Evolutionary conservation across 768 basidiomycete genomes (phyloP), one percentile per base, ranked within the genome.

Genomic region (Agrocybe praecox): DNA sequence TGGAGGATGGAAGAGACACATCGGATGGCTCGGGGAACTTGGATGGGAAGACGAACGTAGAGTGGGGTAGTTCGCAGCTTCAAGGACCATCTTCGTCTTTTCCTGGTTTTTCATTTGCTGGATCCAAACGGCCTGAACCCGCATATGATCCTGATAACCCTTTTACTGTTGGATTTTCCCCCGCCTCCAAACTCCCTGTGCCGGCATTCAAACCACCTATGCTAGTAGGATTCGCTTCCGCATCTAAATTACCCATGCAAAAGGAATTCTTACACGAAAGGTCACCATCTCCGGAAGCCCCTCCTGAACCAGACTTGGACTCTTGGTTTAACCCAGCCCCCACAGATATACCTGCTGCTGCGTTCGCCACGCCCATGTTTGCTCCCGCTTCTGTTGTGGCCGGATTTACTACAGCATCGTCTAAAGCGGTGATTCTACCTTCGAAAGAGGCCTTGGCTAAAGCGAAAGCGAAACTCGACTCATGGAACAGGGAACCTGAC

Each of bases 401-500:
- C 29, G 73, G 67, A 14, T 72, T 76, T 42, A 60, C 60, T 56
- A 73, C 62, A 52, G 71, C 74, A 19, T 62, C 65, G 1, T 55
- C 45, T 18, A 72, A 78, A 42, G 70, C 72, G n/a, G 60, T 76
- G 10, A 63, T 85, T 18, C 65, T 69, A 14, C 87, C 87, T 1
- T 88, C 87, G 6, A 74, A 72, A 29, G 71, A 72, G 21, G 84
- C 88, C 1, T 65, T 88, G 8, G 80, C 76, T 8, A 78, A 78
- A 61, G 88, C 87, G 1, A 70, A 80, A 68, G 79, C 79, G 43
- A 81, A 75, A 60, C 72, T 86, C 65, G 72, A 70, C 23, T 69
- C 74, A 22, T 86, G 83, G 84, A 68, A 75, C 34, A 72, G 76
- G 43, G 75, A 77, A n/a, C 69, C 72, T 11, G 57, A 50, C 11